phyloP scores from a whole-genome alignment of 139 green algal genomes.

The Eudorina sp. region DNA sequence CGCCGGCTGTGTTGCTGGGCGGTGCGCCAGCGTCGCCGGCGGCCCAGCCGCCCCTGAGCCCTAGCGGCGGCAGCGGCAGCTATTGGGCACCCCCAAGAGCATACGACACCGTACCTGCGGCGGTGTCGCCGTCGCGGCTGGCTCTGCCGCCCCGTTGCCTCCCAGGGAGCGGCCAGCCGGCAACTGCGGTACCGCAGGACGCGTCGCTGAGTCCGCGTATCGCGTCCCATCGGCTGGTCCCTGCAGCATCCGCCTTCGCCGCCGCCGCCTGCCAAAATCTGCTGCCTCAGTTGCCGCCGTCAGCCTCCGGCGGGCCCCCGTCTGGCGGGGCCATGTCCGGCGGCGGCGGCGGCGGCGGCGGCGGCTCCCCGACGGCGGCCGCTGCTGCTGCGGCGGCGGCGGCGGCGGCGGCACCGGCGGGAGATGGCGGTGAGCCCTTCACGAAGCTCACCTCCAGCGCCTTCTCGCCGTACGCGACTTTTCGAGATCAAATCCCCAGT shows the following conservation, averaged over 20 bases:
- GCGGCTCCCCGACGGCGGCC: too few species aligned
- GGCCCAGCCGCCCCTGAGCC: not conserved
- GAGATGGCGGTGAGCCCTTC: not conserved
- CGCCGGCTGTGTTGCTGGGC: not conserved
- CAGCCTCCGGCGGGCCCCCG: too few species aligned
- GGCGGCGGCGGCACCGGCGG: not conserved
- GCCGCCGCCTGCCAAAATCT: too few species aligned
- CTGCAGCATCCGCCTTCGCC: too few species aligned
- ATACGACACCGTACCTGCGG: not conserved
- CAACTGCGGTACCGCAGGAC: not conserved
- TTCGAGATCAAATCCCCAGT: not conserved
- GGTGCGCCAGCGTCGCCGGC: not conserved
- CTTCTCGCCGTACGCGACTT: not conserved
- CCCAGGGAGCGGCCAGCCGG: not conserved
- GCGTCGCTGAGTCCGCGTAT: too few species aligned
- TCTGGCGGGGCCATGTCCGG: too few species aligned
- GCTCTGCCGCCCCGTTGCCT: not conserved
- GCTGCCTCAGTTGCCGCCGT: too few species aligned
- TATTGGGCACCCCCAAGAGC: not conserved
- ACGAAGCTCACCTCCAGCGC: not conserved
- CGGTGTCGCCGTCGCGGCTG: too few species aligned
- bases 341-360: too few species aligned
- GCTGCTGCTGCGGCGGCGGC: too few species aligned
- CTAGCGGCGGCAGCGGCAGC: not conserved
- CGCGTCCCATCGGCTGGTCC: too few species aligned